Conservation (phyloP, 306 rosid genomes). For the Citrullus amarus region DNA sequence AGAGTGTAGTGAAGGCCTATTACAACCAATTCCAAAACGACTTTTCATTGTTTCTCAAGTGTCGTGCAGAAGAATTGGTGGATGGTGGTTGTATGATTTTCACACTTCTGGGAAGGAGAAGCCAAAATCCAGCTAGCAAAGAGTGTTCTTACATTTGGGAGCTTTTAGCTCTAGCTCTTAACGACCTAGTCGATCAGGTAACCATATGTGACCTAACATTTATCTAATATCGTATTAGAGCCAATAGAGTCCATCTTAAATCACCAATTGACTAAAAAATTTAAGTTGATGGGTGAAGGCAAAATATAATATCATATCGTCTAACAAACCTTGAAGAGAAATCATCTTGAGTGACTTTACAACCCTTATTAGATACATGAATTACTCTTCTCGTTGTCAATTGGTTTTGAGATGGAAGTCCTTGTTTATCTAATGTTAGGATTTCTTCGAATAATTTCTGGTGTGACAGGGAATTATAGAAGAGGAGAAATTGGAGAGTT, state of each 20-base stretch:
- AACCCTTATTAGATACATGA: too few species aligned
- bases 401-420: too few species aligned
- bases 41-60: slow-evolving; percentile 23
- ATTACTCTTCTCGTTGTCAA: too few species aligned
- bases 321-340: too few species aligned
- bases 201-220: background rate
- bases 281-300: too few species aligned
- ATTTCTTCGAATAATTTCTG: too few species aligned
- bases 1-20: slow-evolving; percentile 13
- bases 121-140: background rate
- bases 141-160: background rate
- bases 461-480: slow-evolving; percentile 24
- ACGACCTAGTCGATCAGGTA: background rate
- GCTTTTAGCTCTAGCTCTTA: slow-evolving; percentile 20
- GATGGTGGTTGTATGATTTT: slow-evolving; percentile 30
- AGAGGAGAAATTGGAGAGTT: slow-evolving; percentile 18
- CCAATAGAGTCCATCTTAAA: too few species aligned
- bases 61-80: slow-evolving; percentile 28
- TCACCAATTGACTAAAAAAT: too few species aligned
- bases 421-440: too few species aligned
- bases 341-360: too few species aligned
- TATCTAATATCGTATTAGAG: too few species aligned
- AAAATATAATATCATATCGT: too few species aligned
- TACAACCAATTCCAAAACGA: slow-evolving; percentile 23
- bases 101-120: slow-evolving; percentile 18